These are phyloP conservation scores for Chalciporus sphaerocephalus DNA, from an alignment of 768 basidiomycete genomes.

Conservation along the genomic window DNA sequence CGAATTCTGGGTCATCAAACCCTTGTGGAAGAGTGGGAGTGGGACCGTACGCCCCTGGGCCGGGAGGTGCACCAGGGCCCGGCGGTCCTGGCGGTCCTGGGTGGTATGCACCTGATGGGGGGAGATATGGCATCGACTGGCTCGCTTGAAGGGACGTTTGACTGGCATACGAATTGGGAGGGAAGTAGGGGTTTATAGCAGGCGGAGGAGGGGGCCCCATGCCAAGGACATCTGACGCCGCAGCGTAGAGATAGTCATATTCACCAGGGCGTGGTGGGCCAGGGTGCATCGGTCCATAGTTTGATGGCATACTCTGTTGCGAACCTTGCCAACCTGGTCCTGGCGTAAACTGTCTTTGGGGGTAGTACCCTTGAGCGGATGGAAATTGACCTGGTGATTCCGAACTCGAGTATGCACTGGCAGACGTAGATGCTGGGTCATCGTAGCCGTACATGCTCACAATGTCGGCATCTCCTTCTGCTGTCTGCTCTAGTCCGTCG, in stretches of 20 bases:
- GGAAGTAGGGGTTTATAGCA: constrained; percentile 17
- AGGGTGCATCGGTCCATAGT: constrained; percentile 16
- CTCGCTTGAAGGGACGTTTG: constrained; percentile 24
- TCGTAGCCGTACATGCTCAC: constrained; percentile 39
- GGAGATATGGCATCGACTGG: constrained; percentile 31
- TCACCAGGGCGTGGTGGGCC: constrained; percentile 34
- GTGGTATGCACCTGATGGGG: constrained; percentile 28
- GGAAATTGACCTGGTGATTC: constrained; percentile 23
- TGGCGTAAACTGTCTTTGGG: constrained; percentile 17
- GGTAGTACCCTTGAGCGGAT: constrained; percentile 17
- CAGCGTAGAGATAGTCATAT: constrained; percentile 62
- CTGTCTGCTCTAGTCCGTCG: constrained; percentile 19
- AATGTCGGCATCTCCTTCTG: constrained; percentile 34
- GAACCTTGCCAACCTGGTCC: constrained; percentile 27
- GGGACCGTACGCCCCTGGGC: constrained; percentile 15
- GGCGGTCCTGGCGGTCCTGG: constrained; percentile 17
- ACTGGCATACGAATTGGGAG: constrained; percentile 20
- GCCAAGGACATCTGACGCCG: constrained; percentile 77
- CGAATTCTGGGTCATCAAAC: constrained; percentile 46
- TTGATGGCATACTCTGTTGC: constrained; percentile 18
- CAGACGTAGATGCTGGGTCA: constrained; percentile 27
- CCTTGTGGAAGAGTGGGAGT: constrained; percentile 28
- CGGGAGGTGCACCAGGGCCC: constrained; percentile 15
- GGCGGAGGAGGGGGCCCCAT: constrained; percentile 54
- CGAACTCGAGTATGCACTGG: constrained; percentile 29